These are phyloP conservation scores for Acacia concinna DNA, from an alignment of 331 rosid genomes.

Conservation along the genomic window DNA sequence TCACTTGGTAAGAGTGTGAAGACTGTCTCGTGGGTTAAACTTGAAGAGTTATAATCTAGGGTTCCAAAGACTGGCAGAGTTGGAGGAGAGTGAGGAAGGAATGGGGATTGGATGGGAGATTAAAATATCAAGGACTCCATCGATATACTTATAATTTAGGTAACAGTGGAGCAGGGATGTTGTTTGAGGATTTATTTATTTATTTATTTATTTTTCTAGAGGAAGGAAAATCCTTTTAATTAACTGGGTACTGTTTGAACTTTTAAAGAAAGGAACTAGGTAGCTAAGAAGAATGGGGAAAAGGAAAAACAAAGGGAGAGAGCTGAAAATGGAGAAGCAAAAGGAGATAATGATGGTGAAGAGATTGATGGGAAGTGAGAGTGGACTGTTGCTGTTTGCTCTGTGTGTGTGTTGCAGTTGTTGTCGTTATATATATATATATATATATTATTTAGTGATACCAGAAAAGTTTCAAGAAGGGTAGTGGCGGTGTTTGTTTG, in stretches of 20 bases:
- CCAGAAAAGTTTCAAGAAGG: constrained; percentile 36
- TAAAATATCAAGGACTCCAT: constrained; percentile 12
- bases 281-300: neutral
- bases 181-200: constrained; percentile 3
- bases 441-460: constrained; percentile 46
- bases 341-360: constrained; percentile 48
- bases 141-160: constrained; percentile 46
- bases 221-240: neutral
- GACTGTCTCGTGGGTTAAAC: neutral
- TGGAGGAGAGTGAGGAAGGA: constrained; percentile 15
- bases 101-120: constrained; percentile 20
- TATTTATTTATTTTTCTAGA: neutral
- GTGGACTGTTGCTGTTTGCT: constrained; percentile 43
- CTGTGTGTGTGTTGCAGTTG: constrained; percentile 5
- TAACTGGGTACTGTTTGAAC: constrained; percentile 34
- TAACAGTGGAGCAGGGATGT: constrained; percentile 14
- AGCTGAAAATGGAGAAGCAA: constrained; percentile 56
- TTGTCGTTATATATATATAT: too few relatives aligned
- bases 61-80: constrained; percentile 41
- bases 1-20: neutral
- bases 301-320: neutral
- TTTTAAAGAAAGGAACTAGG: constrained; percentile 43
- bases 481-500: neutral
- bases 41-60: constrained; percentile 30
- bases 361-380: constrained; percentile 75